Conservation (phyloP, 441 rosid species). For the Gossypium laxum region DNA sequence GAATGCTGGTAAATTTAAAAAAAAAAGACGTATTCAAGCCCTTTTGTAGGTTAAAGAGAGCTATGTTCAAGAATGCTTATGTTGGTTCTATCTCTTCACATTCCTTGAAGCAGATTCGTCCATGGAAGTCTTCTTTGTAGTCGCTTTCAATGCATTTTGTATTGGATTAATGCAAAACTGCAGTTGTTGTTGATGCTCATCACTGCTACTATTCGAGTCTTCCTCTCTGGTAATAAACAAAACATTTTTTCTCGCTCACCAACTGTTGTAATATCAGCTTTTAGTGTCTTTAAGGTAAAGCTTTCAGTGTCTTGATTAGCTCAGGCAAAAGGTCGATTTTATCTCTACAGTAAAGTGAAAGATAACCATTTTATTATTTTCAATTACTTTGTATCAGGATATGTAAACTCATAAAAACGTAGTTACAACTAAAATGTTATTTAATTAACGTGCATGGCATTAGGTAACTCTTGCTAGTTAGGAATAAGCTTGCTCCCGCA, state of each 20-base stretch:
- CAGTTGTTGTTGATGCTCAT: slow-evolving; percentile 33
- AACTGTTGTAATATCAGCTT: slow-evolving; percentile 85
- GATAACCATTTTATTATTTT: too few species aligned
- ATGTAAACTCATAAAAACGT: neutral
- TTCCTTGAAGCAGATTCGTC: slow-evolving; percentile 60
- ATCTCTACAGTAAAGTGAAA: slow-evolving; percentile 71
- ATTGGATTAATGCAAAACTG: slow-evolving; percentile 59
- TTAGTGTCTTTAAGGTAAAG: slow-evolving; percentile 58
- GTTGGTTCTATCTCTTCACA: slow-evolving; percentile 78
- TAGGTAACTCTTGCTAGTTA: neutral
- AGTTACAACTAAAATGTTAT: neutral
- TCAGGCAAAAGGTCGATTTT: slow-evolving; percentile 76
- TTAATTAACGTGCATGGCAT: neutral
- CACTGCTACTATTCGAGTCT: slow-evolving; percentile 30
- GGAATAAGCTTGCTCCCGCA: too few species aligned
- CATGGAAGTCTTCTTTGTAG: slow-evolving; percentile 66
- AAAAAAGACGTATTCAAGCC: neutral
- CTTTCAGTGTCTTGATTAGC: slow-evolving; percentile 71
- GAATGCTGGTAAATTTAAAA: neutral
- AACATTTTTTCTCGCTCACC: slow-evolving; percentile 79
- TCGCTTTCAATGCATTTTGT: slow-evolving; percentile 74
- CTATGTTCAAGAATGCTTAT: slow-evolving; percentile 48
- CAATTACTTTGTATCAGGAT: neutral
- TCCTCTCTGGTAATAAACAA: slow-evolving; percentile 78
- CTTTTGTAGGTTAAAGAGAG: slow-evolving; percentile 30